Conservation (phyloP, 495 filamentous ascomycete species). For the Penicillium diatomitis region DNA sequence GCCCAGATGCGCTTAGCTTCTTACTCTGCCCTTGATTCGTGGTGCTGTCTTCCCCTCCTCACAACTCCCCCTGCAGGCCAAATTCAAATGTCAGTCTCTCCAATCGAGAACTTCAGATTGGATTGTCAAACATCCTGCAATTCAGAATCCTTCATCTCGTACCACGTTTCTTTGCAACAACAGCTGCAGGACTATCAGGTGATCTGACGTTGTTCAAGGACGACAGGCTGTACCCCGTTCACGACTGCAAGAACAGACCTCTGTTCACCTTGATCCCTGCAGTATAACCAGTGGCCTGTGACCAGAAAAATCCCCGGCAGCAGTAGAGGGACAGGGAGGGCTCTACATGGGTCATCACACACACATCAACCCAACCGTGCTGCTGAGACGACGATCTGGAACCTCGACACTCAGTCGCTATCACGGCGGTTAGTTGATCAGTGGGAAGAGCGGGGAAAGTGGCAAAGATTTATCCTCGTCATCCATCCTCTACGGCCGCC, state of each 20-base stretch:
- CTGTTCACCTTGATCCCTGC: neutral
- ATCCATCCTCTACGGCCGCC: no score
- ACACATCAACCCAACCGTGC: neutral
- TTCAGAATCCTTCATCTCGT: conserved; percentile 19
- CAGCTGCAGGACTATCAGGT: conserved; percentile 16
- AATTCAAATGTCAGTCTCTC: conserved; percentile 4
- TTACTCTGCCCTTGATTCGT: no score
- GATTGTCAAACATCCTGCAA: conserved; percentile 8
- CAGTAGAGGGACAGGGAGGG: neutral
- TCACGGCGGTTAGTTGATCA: no score
- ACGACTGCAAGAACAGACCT: neutral
- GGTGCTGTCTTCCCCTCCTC: neutral
- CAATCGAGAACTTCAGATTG: neutral
- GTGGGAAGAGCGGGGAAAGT: no score
- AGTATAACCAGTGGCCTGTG: neutral
- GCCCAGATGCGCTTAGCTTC: no score
- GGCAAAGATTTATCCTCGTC: no score
- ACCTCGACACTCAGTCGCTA: no score
- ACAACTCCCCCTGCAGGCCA: conserved; percentile 8
- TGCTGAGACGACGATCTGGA: neutral
- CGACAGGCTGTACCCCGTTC: conserved; percentile 1
- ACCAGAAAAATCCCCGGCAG: neutral
- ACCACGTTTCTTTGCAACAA: conserved; percentile 22
- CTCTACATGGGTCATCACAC: neutral
- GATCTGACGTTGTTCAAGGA: conserved; percentile 2